These are phyloP conservation scores for Gonapodya sp. DNA, from an alignment of 192 early-diverging fungal species.

Conservation along the genomic window DNA sequence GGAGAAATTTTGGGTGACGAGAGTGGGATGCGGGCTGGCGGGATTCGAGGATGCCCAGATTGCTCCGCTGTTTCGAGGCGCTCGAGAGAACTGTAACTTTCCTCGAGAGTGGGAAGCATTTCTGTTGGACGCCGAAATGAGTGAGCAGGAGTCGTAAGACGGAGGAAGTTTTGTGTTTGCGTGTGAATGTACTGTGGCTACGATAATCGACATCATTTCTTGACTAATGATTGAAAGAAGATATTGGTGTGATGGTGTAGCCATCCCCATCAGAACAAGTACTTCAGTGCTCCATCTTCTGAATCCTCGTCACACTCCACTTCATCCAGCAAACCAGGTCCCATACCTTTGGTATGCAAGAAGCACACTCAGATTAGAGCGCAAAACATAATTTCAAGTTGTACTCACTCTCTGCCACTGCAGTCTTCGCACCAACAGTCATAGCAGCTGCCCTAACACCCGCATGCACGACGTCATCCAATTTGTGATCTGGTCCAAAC, in stretches of 20 bases:
- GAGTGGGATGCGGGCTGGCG: neutral
- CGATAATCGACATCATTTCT: neutral
- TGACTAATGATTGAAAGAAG: neutral
- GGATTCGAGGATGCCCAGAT: neutral
- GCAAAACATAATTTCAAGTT: too few relatives aligned
- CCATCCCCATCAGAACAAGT: neutral
- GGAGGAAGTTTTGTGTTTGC: neutral
- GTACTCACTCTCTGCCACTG: constrained; percentile 5
- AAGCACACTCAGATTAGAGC: too few relatives aligned
- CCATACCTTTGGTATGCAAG: neutral
- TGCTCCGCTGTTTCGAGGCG: neutral
- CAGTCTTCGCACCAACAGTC: neutral
- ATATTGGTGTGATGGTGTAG: neutral
- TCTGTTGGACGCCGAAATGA: neutral
- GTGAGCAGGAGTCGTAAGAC: neutral
- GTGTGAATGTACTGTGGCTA: neutral
- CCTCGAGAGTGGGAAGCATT: neutral
- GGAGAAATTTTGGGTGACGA: neutral
- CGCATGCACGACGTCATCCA: neutral
- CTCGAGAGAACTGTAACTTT: neutral
- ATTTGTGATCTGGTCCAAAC: neutral
- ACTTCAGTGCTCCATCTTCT: neutral
- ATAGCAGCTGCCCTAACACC: neutral
- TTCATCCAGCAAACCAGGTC: neutral
- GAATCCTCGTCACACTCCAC: neutral